Conservation (phyloP, 1,284 basidiomycete species). For the Microbotryomycetes sp. region DNA sequence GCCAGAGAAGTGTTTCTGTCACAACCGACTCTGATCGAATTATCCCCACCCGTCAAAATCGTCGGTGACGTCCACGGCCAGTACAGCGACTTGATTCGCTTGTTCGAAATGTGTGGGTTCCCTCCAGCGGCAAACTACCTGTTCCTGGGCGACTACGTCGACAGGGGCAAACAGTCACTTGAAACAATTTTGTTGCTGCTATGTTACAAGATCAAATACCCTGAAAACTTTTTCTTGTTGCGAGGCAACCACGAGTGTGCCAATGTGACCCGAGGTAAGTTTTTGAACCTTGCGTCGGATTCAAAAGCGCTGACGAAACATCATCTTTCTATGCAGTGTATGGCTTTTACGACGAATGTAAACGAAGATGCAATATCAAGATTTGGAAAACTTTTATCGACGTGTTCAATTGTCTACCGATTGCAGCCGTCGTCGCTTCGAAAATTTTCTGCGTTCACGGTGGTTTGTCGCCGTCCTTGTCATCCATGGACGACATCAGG, state of each 20-base stretch:
- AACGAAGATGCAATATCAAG: slow-evolving; percentile 98
- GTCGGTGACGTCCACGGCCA: slow-evolving; percentile 95
- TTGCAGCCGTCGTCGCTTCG: slow-evolving; percentile 95
- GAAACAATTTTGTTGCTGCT: slow-evolving; percentile 95
- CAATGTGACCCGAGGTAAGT: slow-evolving; percentile 89
- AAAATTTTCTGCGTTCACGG: slow-evolving; percentile 99
- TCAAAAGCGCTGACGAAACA: slow-evolving; percentile 22
- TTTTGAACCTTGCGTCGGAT: slow-evolving; percentile 2
- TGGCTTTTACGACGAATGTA: slow-evolving; percentile 99
- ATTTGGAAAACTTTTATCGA: slow-evolving; percentile 99
- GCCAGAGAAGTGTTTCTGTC: slow-evolving; percentile 93
- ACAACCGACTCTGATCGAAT: slow-evolving; percentile 95
- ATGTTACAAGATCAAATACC: slow-evolving; percentile 99
- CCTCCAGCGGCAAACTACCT: slow-evolving; percentile 96
- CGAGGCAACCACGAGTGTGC: slow-evolving; percentile 99
- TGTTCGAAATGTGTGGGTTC: slow-evolving; percentile 99
- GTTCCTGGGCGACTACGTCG: slow-evolving; percentile 64
- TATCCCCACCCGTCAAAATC: slow-evolving; percentile 97
- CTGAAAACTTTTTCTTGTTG: slow-evolving; percentile 98
- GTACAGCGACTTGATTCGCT: slow-evolving; percentile 93
- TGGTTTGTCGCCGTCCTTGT: slow-evolving; percentile 92
- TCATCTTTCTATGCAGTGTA: slow-evolving; percentile 59
- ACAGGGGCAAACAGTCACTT: slow-evolving; percentile 95
- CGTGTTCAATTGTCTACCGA: slow-evolving; percentile 98
- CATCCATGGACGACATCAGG: slow-evolving; percentile 98